Percentiles rank a stretch among this genome's conserved stretches.
Conservation (phyloP, 2,329 filamentous ascomycete genomes). For the Zalaria obscura region DNA sequence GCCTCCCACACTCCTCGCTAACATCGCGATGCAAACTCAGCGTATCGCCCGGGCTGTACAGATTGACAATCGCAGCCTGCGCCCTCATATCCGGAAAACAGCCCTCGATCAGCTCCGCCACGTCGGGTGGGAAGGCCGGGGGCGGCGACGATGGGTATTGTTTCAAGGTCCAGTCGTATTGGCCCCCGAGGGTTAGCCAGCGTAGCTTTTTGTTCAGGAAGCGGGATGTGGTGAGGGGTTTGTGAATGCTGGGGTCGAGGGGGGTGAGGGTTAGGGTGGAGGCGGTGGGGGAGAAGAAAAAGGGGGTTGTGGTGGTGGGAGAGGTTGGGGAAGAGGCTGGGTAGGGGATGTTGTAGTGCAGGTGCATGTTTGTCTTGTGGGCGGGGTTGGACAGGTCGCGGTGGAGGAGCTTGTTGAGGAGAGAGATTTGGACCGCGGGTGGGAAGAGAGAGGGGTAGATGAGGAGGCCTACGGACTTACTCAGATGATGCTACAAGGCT, state of each 20-base stretch:
- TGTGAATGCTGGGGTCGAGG: constrained; percentile 61
- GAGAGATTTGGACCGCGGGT: constrained; percentile 47
- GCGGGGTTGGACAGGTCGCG: constrained; percentile 56
- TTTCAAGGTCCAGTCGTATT: constrained; percentile 92
- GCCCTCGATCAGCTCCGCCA: constrained; percentile 50
- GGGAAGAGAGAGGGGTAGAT: constrained; percentile 66
- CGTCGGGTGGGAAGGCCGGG: constrained; percentile 60
- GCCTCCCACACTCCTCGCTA: constrained; percentile 66
- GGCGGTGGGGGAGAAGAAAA: constrained; percentile 38
- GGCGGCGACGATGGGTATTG: constrained; percentile 57
- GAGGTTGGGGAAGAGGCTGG: constrained; percentile 16
- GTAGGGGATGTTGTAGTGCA: constrained; percentile 63
- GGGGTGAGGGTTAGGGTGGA: constrained; percentile 30
- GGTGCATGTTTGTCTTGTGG: constrained; percentile 82
- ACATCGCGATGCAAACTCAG: constrained; percentile 90
- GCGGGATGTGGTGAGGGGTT: constrained; percentile 52
- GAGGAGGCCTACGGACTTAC: constrained; percentile 45
- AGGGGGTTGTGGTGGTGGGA: constrained; percentile 23
- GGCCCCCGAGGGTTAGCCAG: constrained; percentile 88
- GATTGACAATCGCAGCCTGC: constrained; percentile 85
- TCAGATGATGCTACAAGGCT: not conserved
- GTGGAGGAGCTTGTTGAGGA: constrained; percentile 65
- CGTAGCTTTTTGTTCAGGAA: constrained; percentile 69
- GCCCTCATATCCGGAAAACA: constrained; percentile 67
- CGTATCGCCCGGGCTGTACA: constrained; percentile 82